Evolutionary conservation across 345 rosid genomes (phyloP), one percentile per base, ranked within the genome.

Genomic region (thale cress (Arabidopsis thaliana)): DNA sequence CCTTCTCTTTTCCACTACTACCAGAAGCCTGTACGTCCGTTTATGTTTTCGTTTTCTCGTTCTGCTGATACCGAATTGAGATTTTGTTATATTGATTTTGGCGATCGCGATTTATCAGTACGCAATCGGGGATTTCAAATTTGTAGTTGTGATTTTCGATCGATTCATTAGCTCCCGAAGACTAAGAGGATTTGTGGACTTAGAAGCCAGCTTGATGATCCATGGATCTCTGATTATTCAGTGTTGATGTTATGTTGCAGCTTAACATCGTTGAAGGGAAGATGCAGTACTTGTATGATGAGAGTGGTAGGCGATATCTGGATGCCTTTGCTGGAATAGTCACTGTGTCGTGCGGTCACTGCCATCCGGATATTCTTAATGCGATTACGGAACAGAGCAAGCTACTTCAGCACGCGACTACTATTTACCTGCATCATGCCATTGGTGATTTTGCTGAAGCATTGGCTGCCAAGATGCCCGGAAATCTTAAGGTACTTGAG

Each of bases 251-350:
- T n/a, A 33, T 5, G 20, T 62, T 57, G 67, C 69, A 94, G 97
- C 72, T 95, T 62, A 95, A 92, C 69, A 95, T 95, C 16, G 97
- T 92, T 2, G 97, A 95, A 85, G 99, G 98, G 63, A 95, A 90
- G 85, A 95, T 95, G 99, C 97, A 92, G 25, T 95, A 95, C 69
- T 60, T 95, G 87, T 92, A 83, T 77, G 99, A 95, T 71, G 97
- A 95, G 78, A 78, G 23, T 16, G 96, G 99, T 59, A 82, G 64
- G 85, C 78, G 95, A 10, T 95, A 90, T 65, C 81, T 95, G 8
- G 97, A 95, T 73, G 96, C 91, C 7, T 88, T 92, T 79, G 97
- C 99, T 60, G 97, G 97, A 22, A 87, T 92, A 53, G 97, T 95
- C 65, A 90, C 97, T 0, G 97, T 95, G 6, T 95, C 97, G 0